A percentile compares a stretch with the other conserved stretches of the same genome.
These are phyloP conservation scores for Ophiorrhiza pumila DNA, from an alignment of 257 asterid species.

Conservation along the genomic window DNA sequence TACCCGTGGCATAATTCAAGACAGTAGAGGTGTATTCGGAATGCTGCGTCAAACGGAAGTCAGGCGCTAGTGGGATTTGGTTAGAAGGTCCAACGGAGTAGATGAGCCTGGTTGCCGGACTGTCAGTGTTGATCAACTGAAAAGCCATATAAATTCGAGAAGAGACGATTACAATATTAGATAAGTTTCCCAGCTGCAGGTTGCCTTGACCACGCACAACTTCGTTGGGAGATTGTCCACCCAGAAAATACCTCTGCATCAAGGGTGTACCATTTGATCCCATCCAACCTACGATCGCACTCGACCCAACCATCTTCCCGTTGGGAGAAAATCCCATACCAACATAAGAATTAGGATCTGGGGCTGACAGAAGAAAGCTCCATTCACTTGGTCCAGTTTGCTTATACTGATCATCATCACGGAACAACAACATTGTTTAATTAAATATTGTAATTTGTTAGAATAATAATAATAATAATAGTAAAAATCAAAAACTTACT, in stretches of 20 bases:
- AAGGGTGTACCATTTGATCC: slow-evolving; percentile 18
- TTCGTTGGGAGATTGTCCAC: slow-evolving; percentile 40
- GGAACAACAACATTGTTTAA: not conserved
- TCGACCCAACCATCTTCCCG: slow-evolving; percentile 76
- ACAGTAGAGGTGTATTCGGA: slow-evolving; percentile 33
- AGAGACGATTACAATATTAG: slow-evolving; percentile 25
- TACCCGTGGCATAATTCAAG: slow-evolving; percentile 66
- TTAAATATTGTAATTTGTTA: not conserved
- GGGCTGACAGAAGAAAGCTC: slow-evolving; percentile 71
- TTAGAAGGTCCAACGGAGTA: slow-evolving; percentile 60
- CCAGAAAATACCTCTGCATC: slow-evolving; percentile 45
- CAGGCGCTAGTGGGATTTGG: slow-evolving; percentile 32
- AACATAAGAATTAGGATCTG: slow-evolving; percentile 48
- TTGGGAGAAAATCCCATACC: slow-evolving; percentile 68
- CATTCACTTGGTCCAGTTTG: slow-evolving; percentile 47
- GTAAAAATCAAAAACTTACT: slow-evolving; percentile 34
- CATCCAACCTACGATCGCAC: slow-evolving; percentile 70
- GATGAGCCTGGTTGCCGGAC: slow-evolving; percentile 46
- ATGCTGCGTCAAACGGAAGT: slow-evolving; percentile 45
- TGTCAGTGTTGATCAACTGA: slow-evolving; percentile 35
- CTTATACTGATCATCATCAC: slow-evolving; percentile 36
- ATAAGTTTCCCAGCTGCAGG: slow-evolving; percentile 40
- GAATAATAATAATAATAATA: not conserved
- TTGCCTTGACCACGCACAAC: slow-evolving; percentile 43
- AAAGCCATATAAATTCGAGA: slow-evolving; percentile 52